These are phyloP conservation scores for Dianthus caryophyllus DNA, from an alignment of 148 eudicot genomes.

Conservation along the genomic window DNA sequence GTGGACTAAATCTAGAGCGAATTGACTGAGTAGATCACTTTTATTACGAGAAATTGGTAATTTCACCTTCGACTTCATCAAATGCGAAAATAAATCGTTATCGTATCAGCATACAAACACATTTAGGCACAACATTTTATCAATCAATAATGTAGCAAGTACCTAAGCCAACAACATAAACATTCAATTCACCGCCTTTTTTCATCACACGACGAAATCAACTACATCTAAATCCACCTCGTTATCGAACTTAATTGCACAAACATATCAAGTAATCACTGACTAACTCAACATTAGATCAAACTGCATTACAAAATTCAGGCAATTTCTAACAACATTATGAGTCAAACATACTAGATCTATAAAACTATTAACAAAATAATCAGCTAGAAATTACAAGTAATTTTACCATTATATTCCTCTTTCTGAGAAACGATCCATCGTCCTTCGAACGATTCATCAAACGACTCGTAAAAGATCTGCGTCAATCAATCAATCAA, in stretches of 20 bases:
- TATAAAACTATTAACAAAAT: background rate
- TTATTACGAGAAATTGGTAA: too few relatives aligned
- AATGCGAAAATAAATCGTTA: background rate
- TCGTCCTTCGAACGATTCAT: constrained; percentile 67
- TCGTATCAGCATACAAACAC: background rate
- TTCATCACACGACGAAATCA: background rate
- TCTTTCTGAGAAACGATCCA: constrained; percentile 83
- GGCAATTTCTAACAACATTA: background rate
- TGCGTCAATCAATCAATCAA: constrained; percentile 19
- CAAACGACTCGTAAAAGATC: constrained; percentile 77
- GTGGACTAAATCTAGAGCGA: too few relatives aligned
- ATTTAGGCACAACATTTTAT: background rate
- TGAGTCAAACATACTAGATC: background rate
- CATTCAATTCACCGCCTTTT: background rate
- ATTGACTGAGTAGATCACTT: too few relatives aligned
- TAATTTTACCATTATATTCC: constrained; percentile 58
- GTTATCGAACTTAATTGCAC: background rate
- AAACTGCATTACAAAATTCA: background rate
- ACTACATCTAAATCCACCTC: background rate
- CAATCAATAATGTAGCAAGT: background rate
- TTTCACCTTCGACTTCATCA: too few relatives aligned
- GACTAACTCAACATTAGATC: background rate
- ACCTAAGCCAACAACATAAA: background rate
- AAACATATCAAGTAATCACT: background rate
- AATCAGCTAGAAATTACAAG: too few relatives aligned